These are phyloP conservation scores for Echinochloa phyllopogon DNA, from an alignment of 176 grass and related monocot species.

Conservation along the genomic window DNA sequence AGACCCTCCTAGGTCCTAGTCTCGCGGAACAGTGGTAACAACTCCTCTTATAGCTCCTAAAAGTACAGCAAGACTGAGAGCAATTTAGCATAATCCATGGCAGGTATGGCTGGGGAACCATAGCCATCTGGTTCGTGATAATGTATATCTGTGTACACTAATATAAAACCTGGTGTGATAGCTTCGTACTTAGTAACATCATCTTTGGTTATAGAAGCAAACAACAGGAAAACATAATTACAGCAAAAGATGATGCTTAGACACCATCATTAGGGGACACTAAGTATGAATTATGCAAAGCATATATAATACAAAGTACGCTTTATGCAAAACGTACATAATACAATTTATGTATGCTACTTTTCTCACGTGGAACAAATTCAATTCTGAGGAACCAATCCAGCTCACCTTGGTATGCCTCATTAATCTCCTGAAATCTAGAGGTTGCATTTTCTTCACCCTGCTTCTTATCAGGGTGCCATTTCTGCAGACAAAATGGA, in stretches of 20 bases:
- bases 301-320: too few species aligned
- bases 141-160: background rate
- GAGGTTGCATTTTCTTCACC: constrained; percentile 80
- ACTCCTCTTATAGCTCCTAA: constrained; percentile 16
- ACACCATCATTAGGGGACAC: background rate
- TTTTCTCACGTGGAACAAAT: constrained; percentile 1
- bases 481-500: constrained; percentile 64
- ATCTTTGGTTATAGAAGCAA: background rate
- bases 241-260: background rate
- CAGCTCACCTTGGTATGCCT: constrained; percentile 88
- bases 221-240: background rate
- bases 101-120: background rate
- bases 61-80: background rate
- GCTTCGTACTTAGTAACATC: background rate
- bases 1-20: background rate
- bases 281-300: too few species aligned
- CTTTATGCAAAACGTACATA: background rate
- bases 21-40: background rate
- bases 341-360: background rate
- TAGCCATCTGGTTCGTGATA: background rate
- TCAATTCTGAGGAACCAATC: background rate
- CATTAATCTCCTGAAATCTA: constrained; percentile 96
- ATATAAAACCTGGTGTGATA: background rate
- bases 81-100: background rate
- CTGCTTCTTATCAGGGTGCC: constrained; percentile 99